These are phyloP conservation scores for Lonicera japonica DNA, from an alignment of 129 eudicot species.

Conservation along the genomic window DNA sequence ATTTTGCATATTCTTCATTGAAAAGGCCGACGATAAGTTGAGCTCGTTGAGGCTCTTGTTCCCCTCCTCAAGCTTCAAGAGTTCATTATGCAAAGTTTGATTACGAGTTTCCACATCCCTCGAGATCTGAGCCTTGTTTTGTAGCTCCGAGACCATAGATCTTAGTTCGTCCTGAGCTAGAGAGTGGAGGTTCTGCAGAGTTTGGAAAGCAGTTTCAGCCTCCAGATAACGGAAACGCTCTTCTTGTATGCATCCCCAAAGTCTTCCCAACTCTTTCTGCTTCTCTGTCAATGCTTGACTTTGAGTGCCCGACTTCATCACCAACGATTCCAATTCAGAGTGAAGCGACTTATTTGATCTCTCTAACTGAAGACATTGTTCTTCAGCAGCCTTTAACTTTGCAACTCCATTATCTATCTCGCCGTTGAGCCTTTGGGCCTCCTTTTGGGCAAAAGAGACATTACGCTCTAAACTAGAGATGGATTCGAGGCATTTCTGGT, in stretches of 20 bases:
- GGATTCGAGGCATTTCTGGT: constrained; percentile 60
- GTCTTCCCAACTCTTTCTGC: constrained; percentile 84
- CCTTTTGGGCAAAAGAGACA: constrained; percentile 45
- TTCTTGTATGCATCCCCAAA: constrained; percentile 85
- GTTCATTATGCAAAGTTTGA: constrained; percentile 49
- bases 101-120: constrained; percentile 46
- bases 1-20: constrained; percentile 50
- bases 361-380: constrained; percentile 52
- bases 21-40: constrained; percentile 43
- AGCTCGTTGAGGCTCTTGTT: constrained; percentile 54
- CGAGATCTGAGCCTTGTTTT: constrained; percentile 46
- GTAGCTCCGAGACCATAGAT: constrained; percentile 57
- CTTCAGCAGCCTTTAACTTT: constrained; percentile 63
- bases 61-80: constrained; percentile 55
- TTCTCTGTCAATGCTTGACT: constrained; percentile 73
- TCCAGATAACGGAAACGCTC: constrained; percentile 82
- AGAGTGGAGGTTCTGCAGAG: constrained; percentile 69
- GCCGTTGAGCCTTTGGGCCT: constrained; percentile 42
- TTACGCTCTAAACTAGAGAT: constrained; percentile 51
- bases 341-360: constrained; percentile 62
- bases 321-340: constrained; percentile 52
- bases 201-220: constrained; percentile 83
- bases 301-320: constrained; percentile 49
- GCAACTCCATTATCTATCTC: constrained; percentile 58
- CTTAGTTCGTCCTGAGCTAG: constrained; percentile 84